phyloP scores from a whole-genome alignment of 768 basidiomycete genomes.

The Calocybe gangraenosa region DNA sequence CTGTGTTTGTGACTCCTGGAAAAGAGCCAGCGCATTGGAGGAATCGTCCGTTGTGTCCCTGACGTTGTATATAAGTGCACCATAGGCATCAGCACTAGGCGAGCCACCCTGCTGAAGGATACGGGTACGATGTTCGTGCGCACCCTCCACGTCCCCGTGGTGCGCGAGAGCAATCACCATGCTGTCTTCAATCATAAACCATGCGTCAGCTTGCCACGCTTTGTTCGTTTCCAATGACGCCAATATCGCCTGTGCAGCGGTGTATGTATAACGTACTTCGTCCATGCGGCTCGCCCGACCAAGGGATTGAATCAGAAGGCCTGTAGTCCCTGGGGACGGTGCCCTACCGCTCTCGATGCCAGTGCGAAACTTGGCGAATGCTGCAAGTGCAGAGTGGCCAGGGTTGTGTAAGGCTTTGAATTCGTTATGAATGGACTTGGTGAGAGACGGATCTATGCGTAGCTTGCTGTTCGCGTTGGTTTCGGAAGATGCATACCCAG shows the following conservation, averaged over 20 bases:
- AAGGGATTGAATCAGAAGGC: conserved; percentile 60
- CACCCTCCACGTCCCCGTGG: conserved; percentile 71
- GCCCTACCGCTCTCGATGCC: conserved; percentile 41
- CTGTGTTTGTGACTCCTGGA: conserved; percentile 66
- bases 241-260: conserved; percentile 60
- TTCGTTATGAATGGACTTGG: conserved; percentile 3
- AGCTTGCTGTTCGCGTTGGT: background rate
- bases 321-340: conserved; percentile 50
- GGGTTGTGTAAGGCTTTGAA: conserved; percentile 2
- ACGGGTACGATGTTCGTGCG: conserved; percentile 74
- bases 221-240: conserved; percentile 37
- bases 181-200: conserved; percentile 79
- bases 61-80: conserved; percentile 78
- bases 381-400: conserved; percentile 26
- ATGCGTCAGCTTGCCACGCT: conserved; percentile 48
- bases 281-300: conserved; percentile 60
- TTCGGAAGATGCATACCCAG: conserved; percentile 8
- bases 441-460: conserved; percentile 8
- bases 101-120: conserved; percentile 74
- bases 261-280: conserved; percentile 64
- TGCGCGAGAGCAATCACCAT: conserved; percentile 90
- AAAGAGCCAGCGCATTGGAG: conserved; percentile 79
- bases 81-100: conserved; percentile 89
- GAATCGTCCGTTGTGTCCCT: conserved; percentile 97
- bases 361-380: conserved; percentile 46